Evolutionary conservation across 345 rosid species (phyloP).

Genomic region (Gossypioides kirkii): DNA sequence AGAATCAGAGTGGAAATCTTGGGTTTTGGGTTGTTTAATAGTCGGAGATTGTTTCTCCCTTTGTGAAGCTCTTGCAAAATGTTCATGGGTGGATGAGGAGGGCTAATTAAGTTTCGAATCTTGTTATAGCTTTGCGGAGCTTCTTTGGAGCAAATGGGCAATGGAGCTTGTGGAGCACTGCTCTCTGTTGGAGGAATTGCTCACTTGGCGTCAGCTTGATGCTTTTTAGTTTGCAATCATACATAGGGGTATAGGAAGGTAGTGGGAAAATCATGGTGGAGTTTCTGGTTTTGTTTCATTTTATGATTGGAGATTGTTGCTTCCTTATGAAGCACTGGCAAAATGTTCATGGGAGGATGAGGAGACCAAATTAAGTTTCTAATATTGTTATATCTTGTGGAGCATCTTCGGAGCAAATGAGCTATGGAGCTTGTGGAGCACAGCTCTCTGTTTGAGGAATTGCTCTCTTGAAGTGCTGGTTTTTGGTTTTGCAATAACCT

Average conservation of each 20-base stretch:
- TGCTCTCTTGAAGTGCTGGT: conserved; percentile 92
- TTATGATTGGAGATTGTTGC: conserved; percentile 54
- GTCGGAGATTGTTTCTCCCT: conserved; percentile 68
- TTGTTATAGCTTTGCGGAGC: conserved; percentile 73
- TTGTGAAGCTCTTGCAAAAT: conserved; percentile 46
- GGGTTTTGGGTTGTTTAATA: conserved; percentile 39
- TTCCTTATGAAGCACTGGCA: conserved; percentile 54
- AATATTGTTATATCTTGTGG: conserved; percentile 60
- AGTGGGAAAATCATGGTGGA: conserved; percentile 79
- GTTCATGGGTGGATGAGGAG: not conserved
- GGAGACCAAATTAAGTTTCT: not conserved
- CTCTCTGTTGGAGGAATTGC: conserved; percentile 76
- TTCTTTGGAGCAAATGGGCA: conserved; percentile 73
- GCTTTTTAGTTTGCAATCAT: conserved; percentile 55
- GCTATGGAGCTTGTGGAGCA: conserved; percentile 91
- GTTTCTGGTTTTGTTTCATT: conserved; percentile 47
- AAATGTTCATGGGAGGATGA: conserved; percentile 12
- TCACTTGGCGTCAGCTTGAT: conserved; percentile 83
- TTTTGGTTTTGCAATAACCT: conserved; percentile 25
- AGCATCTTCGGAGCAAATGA: conserved; percentile 77
- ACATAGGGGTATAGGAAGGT: conserved; percentile 89
- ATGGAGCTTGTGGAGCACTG: conserved; percentile 90
- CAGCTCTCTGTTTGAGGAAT: conserved; percentile 67
- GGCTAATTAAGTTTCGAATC: conserved; percentile 8
- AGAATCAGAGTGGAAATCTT: conserved; percentile 68